Conservation (phyloP, 2,329 filamentous ascomycete genomes). For the Aschersonia sp. region DNA sequence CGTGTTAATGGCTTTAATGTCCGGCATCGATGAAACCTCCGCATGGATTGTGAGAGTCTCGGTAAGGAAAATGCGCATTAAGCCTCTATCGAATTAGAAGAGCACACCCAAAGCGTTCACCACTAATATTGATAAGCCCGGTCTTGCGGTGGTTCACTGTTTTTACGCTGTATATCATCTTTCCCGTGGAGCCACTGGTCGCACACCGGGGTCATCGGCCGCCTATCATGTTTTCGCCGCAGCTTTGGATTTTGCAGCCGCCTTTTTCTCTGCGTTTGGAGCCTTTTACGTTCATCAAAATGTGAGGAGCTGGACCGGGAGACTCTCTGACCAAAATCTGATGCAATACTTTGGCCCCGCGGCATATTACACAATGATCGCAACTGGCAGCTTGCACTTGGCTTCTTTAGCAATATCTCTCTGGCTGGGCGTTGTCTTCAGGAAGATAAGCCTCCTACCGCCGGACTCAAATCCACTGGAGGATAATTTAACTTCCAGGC, state of each 20-base stretch:
- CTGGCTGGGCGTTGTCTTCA: conserved; percentile 67
- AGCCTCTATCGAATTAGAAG: neutral
- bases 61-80: conserved; percentile 32
- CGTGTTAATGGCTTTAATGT: conserved; percentile 64
- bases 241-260: conserved; percentile 48
- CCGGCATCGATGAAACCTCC: conserved; percentile 45
- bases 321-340: conserved; percentile 43
- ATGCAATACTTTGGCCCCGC: conserved; percentile 47
- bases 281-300: conserved; percentile 30
- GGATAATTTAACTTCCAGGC: conserved; percentile 63
- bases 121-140: conserved; percentile 38
- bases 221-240: conserved; percentile 82
- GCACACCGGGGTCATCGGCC: conserved; percentile 66
- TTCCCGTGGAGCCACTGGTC: conserved; percentile 50
- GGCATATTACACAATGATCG: conserved; percentile 54
- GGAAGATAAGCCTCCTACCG: conserved; percentile 66
- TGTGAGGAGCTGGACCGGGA: conserved; percentile 46
- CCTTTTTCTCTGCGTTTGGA: conserved; percentile 43
- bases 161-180: conserved; percentile 75
- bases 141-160: conserved; percentile 56
- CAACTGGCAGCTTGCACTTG: conserved; percentile 52
- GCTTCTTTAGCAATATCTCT: conserved; percentile 56
- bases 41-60: conserved; percentile 66
- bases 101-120: too few species aligned
- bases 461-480: conserved; percentile 95